phyloP scores from a whole-genome alignment of 441 rosid species.

The Daphne laureola region DNA sequence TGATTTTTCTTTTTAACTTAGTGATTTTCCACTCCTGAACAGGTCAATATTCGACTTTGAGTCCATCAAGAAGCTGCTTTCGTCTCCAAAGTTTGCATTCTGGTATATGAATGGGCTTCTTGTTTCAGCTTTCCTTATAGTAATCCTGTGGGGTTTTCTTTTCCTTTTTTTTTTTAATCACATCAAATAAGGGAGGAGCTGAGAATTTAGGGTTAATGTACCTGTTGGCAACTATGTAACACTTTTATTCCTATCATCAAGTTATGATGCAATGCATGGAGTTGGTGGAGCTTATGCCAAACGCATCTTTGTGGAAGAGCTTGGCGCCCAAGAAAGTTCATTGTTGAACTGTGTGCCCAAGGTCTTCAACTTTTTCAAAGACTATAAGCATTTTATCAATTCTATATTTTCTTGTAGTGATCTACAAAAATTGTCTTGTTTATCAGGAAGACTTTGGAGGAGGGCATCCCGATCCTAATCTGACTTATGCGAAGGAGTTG shows the following conservation, averaged over 20 bases:
- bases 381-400: not conserved
- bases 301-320: conserved; percentile 89
- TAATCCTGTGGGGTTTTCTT: not conserved
- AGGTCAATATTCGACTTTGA: conserved; percentile 94
- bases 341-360: conserved; percentile 84
- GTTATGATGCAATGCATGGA: conserved; percentile 94
- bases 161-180: not conserved
- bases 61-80: conserved; percentile 62
- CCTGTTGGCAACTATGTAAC: not conserved
- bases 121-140: conserved; percentile 2
- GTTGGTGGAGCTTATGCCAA: conserved; percentile 97
- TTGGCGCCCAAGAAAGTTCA: conserved; percentile 77
- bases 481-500: conserved; percentile 95
- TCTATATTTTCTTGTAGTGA: conserved; percentile 2
- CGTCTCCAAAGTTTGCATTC: conserved; percentile 82
- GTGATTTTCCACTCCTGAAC: conserved; percentile 13
- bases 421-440: not conserved
- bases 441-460: conserved; percentile 97
- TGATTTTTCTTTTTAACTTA: not conserved
- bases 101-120: conserved; percentile 45
- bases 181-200: not conserved
- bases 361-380: conserved; percentile 35
- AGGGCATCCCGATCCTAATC: conserved; percentile 98
- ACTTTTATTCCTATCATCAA: conserved; percentile 18
- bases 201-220: not conserved